Conservation (phyloP, 495 filamentous ascomycete species). For the Aspergillus diversus region DNA sequence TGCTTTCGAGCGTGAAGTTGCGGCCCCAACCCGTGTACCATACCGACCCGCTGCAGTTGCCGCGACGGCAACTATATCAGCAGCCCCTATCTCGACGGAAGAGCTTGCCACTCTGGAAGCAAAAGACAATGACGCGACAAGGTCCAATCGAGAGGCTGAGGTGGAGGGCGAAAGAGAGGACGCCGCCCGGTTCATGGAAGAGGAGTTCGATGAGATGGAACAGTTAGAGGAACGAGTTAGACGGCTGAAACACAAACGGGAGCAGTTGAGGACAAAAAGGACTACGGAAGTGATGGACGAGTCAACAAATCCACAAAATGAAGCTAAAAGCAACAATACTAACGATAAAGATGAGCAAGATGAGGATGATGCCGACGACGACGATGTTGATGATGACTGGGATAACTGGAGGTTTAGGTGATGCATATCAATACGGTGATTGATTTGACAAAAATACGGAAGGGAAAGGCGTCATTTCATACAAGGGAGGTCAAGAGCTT, state of each 20-base stretch:
- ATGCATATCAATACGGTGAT: slow-evolving; percentile 19
- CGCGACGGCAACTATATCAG: slow-evolving; percentile 64
- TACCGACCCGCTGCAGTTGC: slow-evolving; percentile 38
- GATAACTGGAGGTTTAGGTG: slow-evolving; percentile 70
- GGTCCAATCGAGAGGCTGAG: slow-evolving; percentile 56
- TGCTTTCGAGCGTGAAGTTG: slow-evolving; percentile 86
- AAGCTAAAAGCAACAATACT: slow-evolving; percentile 23
- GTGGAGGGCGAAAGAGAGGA: slow-evolving; percentile 86
- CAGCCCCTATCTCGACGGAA: slow-evolving; percentile 66
- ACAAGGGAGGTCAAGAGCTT: slow-evolving; percentile 33
- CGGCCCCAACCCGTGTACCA: slow-evolving; percentile 50
- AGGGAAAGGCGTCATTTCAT: slow-evolving; percentile 31
- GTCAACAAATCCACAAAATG: slow-evolving; percentile 15
- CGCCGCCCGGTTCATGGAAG: slow-evolving; percentile 75
- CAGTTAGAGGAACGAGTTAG: slow-evolving; percentile 79
- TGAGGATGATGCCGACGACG: slow-evolving; percentile 58
- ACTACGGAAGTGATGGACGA: slow-evolving; percentile 42
- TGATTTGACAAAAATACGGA: slow-evolving; percentile 12
- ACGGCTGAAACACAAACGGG: slow-evolving; percentile 72
- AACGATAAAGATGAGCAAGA: slow-evolving; percentile 46
- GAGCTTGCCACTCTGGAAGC: slow-evolving; percentile 70
- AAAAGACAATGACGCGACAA: slow-evolving; percentile 56
- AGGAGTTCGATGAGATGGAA: slow-evolving; percentile 96
- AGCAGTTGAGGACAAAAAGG: slow-evolving; percentile 55
- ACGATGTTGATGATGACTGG: slow-evolving; percentile 65